phyloP scores from a whole-genome alignment of 495 filamentous ascomycete genomes.

The Penicillium daleae region DNA sequence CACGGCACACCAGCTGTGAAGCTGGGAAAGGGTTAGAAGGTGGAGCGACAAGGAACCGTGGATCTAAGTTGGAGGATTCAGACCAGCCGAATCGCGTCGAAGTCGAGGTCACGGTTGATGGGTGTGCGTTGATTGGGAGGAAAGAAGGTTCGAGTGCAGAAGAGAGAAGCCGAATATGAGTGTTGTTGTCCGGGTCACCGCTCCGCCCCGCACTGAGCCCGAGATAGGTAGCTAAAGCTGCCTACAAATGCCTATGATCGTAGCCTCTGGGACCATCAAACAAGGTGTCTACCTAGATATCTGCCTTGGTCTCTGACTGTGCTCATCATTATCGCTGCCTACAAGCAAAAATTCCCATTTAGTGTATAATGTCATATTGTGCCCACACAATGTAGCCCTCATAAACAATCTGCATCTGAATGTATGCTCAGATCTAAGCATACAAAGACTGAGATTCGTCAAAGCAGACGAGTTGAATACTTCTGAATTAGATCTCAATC shows the following conservation, averaged over 20 bases:
- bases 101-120: conserved; percentile 3
- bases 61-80: conserved; percentile 1
- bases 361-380: background rate
- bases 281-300: no score
- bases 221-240: background rate
- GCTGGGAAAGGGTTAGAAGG: background rate
- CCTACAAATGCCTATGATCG: background rate
- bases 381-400: background rate
- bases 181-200: conserved; percentile 27
- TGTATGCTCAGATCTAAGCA: background rate
- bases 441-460: background rate
- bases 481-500: background rate
- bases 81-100: conserved; percentile 15
- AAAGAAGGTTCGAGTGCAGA: background rate
- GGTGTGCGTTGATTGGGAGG: conserved; percentile 5
- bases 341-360: background rate
- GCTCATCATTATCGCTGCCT: background rate
- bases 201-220: conserved; percentile 25
- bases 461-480: background rate
- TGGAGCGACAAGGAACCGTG: background rate
- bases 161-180: conserved; percentile 7
- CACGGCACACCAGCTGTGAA: background rate
- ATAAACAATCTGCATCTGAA: background rate
- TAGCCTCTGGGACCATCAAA: no score
- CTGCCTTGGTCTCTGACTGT: background rate